Percentiles rank a stretch among this genome's conserved stretches.
Conservation (phyloP, 1,139 yeast species). For the Cylindricascospora bacillispora region DNA sequence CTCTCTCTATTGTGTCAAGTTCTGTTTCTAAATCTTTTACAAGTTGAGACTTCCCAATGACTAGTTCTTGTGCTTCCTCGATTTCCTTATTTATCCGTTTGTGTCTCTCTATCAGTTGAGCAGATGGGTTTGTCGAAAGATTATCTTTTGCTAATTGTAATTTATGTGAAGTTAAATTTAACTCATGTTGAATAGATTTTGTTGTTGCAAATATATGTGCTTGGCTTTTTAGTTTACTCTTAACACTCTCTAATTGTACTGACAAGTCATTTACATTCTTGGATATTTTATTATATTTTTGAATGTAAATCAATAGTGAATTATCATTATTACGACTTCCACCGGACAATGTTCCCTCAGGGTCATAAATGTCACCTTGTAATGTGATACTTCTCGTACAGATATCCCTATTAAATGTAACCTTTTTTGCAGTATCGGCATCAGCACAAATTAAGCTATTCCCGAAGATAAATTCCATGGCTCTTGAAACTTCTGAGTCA, state of each 20-base stretch:
- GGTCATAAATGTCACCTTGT: slow-evolving; percentile 92
- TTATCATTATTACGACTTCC: slow-evolving; percentile 62
- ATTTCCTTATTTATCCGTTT: slow-evolving; percentile 40
- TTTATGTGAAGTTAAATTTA: slow-evolving; percentile 58
- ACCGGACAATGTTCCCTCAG: slow-evolving; percentile 91
- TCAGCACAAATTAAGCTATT: slow-evolving; percentile 73
- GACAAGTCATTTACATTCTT: slow-evolving; percentile 33
- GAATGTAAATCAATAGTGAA: slow-evolving; percentile 53
- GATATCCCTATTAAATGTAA: slow-evolving; percentile 76
- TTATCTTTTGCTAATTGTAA: slow-evolving; percentile 48
- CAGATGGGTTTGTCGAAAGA: slow-evolving; percentile 46
- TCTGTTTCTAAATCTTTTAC: slow-evolving; percentile 29
- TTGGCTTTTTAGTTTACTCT: slow-evolving; percentile 33
- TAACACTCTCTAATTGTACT: slow-evolving; percentile 32
- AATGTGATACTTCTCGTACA: slow-evolving; percentile 79
- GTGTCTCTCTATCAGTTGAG: slow-evolving; percentile 36
- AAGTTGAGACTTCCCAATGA: slow-evolving; percentile 27
- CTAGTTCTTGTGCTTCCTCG: slow-evolving; percentile 24
- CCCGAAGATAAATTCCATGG: slow-evolving; percentile 91
- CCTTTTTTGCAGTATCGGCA: slow-evolving; percentile 74
- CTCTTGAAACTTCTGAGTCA: slow-evolving; percentile 55
- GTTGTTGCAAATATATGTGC: slow-evolving; percentile 40
- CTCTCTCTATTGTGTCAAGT: slow-evolving; percentile 50
- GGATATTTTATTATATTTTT: slow-evolving; percentile 47
- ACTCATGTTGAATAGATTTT: slow-evolving; percentile 47